Base-by-base conservation (phyloP, 441 rosid genomes). In the Theobroma grandiflorum region DNA sequence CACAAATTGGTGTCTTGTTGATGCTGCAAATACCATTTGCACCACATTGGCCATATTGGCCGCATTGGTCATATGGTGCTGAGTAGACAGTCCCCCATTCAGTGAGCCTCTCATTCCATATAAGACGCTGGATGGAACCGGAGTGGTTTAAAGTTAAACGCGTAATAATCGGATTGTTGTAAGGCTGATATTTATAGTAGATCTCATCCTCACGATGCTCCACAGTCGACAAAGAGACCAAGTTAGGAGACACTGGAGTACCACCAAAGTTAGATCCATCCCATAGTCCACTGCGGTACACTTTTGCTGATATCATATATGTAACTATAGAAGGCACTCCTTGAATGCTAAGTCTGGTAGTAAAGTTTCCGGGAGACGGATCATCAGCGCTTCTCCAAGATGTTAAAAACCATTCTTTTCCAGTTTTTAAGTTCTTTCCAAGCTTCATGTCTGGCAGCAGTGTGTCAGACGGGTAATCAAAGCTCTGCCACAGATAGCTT, bases 281-380 rank as follows among this genome's bases (percentile, higher is more conserved):
- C 70, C 70, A 65, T 6, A 47, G 47, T 37, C 47, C 70, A 6
- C 4, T 8, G 0, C 85, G 74, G 20, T 1, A 58, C 2, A 9
- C 4, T 5, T 50, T 64, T 9, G 0, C 31, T 8, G 75, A 12
- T 22, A 78, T 72, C 5, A 6, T 14, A 18, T 7, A 14, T 6
- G 35, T 4, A 22, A 45, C 40, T 43, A 76, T 5, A 31, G 72
- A 61, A 7, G 83, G 82, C 8, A 62, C 76, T 5, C 85, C 85
- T 3, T 37, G 47, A 31, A 37, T n/a, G 38, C 45, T 65, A 2
- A 82, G 73, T 50, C 33, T 12, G 1, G 1, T 8, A 37, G 70
- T 33, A 20, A 64, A 81, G 1, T 72, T 40, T 4, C 86, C 85
- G 0, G 4, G 47, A 58, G 84, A 31, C 14, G 85, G 85, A 12